Evolutionary conservation across 2,329 filamentous ascomycete species (phyloP).

Genomic region (Fusarium haematococcum): DNA sequence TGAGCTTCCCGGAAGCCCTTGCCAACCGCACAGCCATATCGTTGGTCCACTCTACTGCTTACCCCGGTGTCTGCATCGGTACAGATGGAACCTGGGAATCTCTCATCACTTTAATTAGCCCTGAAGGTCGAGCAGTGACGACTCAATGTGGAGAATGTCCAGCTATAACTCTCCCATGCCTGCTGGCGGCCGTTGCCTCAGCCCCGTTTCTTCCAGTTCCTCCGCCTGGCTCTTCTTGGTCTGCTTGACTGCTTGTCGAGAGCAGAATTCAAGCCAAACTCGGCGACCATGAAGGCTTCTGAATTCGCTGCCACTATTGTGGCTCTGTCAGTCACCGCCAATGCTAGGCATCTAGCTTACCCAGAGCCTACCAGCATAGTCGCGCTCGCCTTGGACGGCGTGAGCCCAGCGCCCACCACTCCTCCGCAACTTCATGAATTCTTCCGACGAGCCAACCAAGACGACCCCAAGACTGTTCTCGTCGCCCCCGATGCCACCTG

Average conservation of each 20-base stretch:
- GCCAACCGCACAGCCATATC: constrained; percentile 12
- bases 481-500: constrained; percentile 63
- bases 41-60: constrained; percentile 42
- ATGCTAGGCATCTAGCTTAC: constrained; percentile 44
- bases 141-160: neutral
- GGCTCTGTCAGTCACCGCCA: constrained; percentile 48
- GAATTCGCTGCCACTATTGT: constrained; percentile 32
- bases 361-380: constrained; percentile 51
- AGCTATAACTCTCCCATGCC: neutral
- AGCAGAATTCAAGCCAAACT: neutral
- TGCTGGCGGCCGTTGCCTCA: neutral
- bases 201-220: neutral
- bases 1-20: constrained; percentile 54
- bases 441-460: constrained; percentile 46
- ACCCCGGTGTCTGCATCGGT: constrained; percentile 21
- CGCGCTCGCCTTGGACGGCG: constrained; percentile 49
- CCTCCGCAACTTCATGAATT: constrained; percentile 52
- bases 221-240: neutral
- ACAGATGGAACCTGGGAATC: neutral
- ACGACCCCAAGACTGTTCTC: constrained; percentile 49
- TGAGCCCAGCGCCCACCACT: constrained; percentile 56
- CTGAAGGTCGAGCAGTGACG: neutral
- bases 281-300: constrained; percentile 38
- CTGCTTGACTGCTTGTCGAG: neutral
- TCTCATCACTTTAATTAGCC: neutral